Conservation (phyloP, 768 basidiomycete genomes). For the Pholiota conissans region DNA sequence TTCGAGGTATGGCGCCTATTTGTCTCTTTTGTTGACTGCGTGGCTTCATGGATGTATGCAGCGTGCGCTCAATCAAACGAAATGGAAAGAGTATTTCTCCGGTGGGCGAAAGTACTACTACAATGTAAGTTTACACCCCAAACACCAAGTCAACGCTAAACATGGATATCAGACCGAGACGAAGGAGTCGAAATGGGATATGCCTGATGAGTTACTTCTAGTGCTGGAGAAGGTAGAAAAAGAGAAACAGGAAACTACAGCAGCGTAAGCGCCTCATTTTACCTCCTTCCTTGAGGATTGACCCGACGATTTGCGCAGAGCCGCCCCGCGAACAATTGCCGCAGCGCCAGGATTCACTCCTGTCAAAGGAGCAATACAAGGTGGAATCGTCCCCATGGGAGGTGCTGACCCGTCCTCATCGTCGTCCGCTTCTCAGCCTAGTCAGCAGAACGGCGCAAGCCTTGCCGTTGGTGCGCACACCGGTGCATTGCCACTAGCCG, state of each 20-base stretch:
- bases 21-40: neutral
- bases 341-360: conserved; percentile 44
- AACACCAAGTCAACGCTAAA: neutral
- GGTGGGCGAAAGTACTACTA: conserved; percentile 92
- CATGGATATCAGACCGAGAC: conserved; percentile 59
- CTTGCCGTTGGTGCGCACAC: conserved; percentile 53
- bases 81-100: conserved; percentile 97
- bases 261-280: conserved; percentile 3
- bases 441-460: conserved; percentile 46
- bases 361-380: conserved; percentile 46
- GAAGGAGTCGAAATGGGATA: conserved; percentile 97
- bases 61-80: conserved; percentile 86
- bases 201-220: conserved; percentile 90
- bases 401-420: conserved; percentile 51
- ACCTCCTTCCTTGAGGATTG: neutral
- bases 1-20: conserved; percentile 65
- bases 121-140: conserved; percentile 50
- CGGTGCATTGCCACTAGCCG: conserved; percentile 56
- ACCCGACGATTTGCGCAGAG: neutral
- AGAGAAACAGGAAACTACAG: conserved; percentile 42
- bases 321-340: conserved; percentile 2
- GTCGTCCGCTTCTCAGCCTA: conserved; percentile 49
- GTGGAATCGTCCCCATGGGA: conserved; percentile 53
- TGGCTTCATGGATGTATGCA: conserved; percentile 25
- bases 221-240: conserved; percentile 85